A percentile compares a stretch with the other conserved stretches of the same genome.
phyloP scores from a whole-genome alignment of 352 stramenopile genomes.

The Phytophthora pini region DNA sequence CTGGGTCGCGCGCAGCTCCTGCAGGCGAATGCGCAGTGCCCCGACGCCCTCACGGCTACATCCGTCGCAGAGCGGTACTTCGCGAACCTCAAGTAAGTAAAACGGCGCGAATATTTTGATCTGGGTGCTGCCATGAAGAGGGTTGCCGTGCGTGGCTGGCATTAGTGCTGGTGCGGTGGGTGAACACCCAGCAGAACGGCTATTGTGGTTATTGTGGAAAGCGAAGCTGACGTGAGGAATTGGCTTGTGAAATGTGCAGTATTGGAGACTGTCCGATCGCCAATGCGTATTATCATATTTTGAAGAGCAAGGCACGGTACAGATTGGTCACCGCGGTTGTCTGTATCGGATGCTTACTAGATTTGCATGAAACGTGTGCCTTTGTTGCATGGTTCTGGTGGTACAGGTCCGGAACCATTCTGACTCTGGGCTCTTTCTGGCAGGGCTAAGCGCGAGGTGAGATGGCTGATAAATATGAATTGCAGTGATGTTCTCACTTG shows the following conservation, averaged over 20 bases:
- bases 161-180: background rate
- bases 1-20: constrained; percentile 48
- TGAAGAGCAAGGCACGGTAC: constrained; percentile 50
- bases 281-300: constrained; percentile 65
- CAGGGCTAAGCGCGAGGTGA: constrained; percentile 35
- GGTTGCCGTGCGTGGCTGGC: constrained; percentile 3
- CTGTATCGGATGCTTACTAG: background rate
- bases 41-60: constrained; percentile 57
- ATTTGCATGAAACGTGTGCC: constrained; percentile 6
- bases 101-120: constrained; percentile 17
- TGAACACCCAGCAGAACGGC: background rate
- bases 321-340: background rate
- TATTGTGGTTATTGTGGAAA: background rate
- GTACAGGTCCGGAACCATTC: constrained; percentile 41
- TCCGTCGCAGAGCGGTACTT: constrained; percentile 47
- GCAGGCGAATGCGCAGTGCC: constrained; percentile 54
- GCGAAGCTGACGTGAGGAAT: background rate
- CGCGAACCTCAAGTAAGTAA: constrained; percentile 44
- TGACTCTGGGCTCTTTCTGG: constrained; percentile 53
- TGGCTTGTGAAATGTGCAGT: constrained; percentile 17
- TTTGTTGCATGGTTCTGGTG: constrained; percentile 23
- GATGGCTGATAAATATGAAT: background rate
- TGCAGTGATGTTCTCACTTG: background rate
- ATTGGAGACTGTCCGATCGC: constrained; percentile 55
- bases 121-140: constrained; percentile 14